Evolutionary conservation across 192 early-diverging fungal genomes (phyloP).

Genomic region (Coemansia sp.): DNA sequence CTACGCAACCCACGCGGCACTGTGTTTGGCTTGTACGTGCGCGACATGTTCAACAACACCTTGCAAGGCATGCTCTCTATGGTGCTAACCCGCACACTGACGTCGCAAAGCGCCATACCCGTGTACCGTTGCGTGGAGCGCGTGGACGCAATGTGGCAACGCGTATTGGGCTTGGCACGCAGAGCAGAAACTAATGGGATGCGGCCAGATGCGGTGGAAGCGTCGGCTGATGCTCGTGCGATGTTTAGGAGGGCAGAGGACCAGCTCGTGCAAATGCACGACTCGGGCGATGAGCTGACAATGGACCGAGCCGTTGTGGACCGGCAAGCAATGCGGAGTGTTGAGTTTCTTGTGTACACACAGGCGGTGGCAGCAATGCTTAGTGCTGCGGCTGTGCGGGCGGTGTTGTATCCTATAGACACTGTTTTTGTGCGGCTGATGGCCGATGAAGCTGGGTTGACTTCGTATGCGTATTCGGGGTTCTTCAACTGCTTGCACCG

Average conservation of each 20-base stretch:
- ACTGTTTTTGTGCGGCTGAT: slow-evolving; percentile 29
- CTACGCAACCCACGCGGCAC: slow-evolving; percentile 22
- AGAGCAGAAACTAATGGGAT: not conserved
- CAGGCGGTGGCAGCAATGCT: slow-evolving; percentile 11
- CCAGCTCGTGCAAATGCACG: slow-evolving; percentile 6
- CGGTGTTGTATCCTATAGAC: slow-evolving; percentile 35
- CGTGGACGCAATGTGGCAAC: not conserved
- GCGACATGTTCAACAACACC: slow-evolving; percentile 22
- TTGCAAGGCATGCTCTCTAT: slow-evolving; percentile 3
- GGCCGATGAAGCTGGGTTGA: slow-evolving; percentile 46
- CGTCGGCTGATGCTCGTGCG: not conserved
- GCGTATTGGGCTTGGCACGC: not conserved
- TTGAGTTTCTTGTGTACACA: slow-evolving; percentile 22
- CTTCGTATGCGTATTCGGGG: slow-evolving; percentile 18
- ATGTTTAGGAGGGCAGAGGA: not conserved
- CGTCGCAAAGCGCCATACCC: slow-evolving; percentile 1
- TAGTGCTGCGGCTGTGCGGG: not conserved
- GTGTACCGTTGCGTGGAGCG: slow-evolving; percentile 12
- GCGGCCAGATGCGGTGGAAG: not conserved
- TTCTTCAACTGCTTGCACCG: slow-evolving; percentile 30
- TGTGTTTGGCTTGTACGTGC: slow-evolving; percentile 26
- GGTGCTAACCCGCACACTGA: slow-evolving; percentile 3
- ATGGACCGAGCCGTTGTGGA: not conserved
- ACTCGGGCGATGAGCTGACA: not conserved
- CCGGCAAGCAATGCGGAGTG: slow-evolving; percentile 1